A percentile compares a stretch with the other conserved stretches of the same genome.
phyloP scores from a whole-genome alignment of 495 filamentous ascomycete species.

The Penicillium taxi region DNA sequence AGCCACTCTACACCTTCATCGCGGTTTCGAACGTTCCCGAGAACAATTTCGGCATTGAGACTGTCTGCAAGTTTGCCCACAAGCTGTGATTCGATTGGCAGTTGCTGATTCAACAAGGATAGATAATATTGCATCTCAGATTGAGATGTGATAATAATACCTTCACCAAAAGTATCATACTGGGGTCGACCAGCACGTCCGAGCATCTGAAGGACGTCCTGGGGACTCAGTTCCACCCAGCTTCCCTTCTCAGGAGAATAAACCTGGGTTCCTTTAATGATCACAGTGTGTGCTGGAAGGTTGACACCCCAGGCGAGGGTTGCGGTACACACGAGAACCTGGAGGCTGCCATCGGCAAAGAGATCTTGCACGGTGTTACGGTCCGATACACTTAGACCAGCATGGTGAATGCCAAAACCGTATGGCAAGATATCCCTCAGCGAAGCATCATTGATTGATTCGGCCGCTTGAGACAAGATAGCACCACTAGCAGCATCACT shows the following conservation, averaged over 20 bases:
- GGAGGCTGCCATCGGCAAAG: constrained; percentile 81
- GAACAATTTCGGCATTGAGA: constrained; percentile 91
- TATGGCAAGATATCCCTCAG: constrained; percentile 94
- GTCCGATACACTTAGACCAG: constrained; percentile 89
- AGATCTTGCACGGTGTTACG: constrained; percentile 91
- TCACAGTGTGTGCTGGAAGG: constrained; percentile 89
- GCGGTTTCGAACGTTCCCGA: constrained; percentile 86
- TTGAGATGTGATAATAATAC: constrained; percentile 97
- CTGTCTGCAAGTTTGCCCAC: constrained; percentile 91
- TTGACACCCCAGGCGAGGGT: constrained; percentile 99
- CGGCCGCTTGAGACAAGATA: constrained; percentile 76
- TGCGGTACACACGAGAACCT: constrained; percentile 94
- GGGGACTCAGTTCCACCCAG: constrained; percentile 96
- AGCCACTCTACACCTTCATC: constrained; percentile 98
- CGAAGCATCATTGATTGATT: constrained; percentile 73
- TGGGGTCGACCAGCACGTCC: constrained; percentile 94
- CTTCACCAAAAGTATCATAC: constrained; percentile 95
- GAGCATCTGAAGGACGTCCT: constrained; percentile 98
- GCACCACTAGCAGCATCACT: constrained; percentile 89
- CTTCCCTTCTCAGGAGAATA: constrained; percentile 98
- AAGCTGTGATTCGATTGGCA: constrained; percentile 96
- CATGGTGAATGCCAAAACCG: constrained; percentile 96
- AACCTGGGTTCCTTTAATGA: constrained; percentile 97
- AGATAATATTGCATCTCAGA: constrained; percentile 93
- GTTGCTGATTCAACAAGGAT: constrained; percentile 89